Base-by-base conservation (phyloP, 345 rosid genomes). In the Mangifera indica region DNA sequence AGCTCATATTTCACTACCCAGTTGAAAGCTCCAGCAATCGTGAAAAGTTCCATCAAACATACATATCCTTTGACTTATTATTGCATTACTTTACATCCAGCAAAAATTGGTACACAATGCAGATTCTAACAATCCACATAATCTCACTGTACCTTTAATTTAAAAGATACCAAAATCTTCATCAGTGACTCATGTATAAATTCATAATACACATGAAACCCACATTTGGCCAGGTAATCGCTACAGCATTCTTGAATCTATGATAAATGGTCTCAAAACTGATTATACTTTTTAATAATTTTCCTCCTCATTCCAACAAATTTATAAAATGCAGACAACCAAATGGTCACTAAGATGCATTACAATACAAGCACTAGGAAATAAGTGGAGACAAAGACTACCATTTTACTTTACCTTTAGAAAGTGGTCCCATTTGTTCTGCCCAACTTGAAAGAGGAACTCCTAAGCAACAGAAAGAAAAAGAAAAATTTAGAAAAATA, bases 341-440 rank as follows among this genome's bases (percentile, higher is more conserved):
- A 60, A 60, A 32, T 32, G 2, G 63, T 21, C 22, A 60, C 20
- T 32, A 15, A 60, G 9, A 5, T 8, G 25, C 18, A 4, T 20
- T 40, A n/a, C 26, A 42, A n/a, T 40, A n/a, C 26, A 42, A n/a
- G 49, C 48, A 42, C 52, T 20, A 20, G 18, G 10, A 63, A 17
- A n/a, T 6, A 40, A 21, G 6, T 54, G 13, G 13, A 54, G 20
- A 51, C 10, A 17, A 5, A 51, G 15, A 29, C 9, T 34, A 67
- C 7, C 29, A 67, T 20, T 32, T 53, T 54, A 40, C 60, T 67
- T 20, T 53, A 67, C 60, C 71, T 67, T 67, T 10, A 67, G 7
- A 13, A 32, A 67, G 10, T 32, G 32, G 54, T 49, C 71, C 71
- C 48, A 15, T 20, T 13, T 32, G 20, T 17, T 67, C 60, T 21